phyloP scores from a whole-genome alignment of 1,284 basidiomycete genomes.

The Neonothopanus nambi region DNA sequence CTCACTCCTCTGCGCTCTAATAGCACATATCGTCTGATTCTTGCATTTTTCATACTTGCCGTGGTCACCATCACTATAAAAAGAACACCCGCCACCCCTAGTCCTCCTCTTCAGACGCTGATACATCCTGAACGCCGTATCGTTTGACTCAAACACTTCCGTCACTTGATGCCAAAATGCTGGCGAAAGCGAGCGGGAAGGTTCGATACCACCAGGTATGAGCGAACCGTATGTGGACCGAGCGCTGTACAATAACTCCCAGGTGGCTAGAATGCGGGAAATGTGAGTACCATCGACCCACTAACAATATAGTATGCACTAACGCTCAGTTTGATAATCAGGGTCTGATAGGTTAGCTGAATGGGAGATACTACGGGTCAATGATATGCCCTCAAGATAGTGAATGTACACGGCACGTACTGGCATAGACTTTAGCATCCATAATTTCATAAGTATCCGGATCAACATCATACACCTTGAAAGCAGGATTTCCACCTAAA shows the following conservation, averaged over 20 bases:
- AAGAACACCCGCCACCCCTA: slow-evolving; percentile 35
- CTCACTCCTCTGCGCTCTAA: slow-evolving; percentile 48
- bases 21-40: slow-evolving; percentile 43
- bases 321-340: slow-evolving; percentile 37
- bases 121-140: slow-evolving; percentile 47
- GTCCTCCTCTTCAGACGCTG: slow-evolving; percentile 42
- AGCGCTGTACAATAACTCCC: slow-evolving; percentile 59
- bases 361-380: not conserved
- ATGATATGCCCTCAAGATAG: not conserved
- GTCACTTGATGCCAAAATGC: slow-evolving; percentile 65
- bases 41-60: slow-evolving; percentile 38
- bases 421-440: slow-evolving; percentile 46
- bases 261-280: slow-evolving; percentile 38
- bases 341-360: slow-evolving; percentile 40
- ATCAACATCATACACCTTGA: slow-evolving; percentile 54
- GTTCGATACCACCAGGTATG: slow-evolving; percentile 18
- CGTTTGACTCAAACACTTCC: slow-evolving; percentile 50
- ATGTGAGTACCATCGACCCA: not conserved
- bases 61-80: not conserved
- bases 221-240: slow-evolving; percentile 49
- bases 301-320: not conserved
- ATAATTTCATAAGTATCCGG: slow-evolving; percentile 54
- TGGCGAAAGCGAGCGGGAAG: slow-evolving; percentile 34
- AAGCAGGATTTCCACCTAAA: slow-evolving; percentile 49
- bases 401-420: slow-evolving; percentile 25